A percentile compares a stretch with the other conserved stretches of the same genome.
Conservation (phyloP, 176 grass and related monocot species). For the Avena insularis region DNA sequence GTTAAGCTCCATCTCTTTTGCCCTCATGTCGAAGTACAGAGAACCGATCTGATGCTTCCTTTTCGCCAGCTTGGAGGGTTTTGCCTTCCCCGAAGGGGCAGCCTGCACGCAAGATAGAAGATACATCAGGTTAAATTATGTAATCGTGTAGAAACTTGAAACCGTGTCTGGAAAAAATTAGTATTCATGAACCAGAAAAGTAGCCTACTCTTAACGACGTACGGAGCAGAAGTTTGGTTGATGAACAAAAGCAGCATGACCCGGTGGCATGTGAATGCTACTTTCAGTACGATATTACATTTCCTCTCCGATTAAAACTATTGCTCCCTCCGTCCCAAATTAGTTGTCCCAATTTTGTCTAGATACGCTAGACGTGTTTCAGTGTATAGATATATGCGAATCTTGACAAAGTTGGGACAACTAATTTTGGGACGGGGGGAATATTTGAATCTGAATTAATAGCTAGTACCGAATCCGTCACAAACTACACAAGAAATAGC, state of each 20-base stretch:
- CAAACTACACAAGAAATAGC: neutral
- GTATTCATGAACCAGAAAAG: neutral
- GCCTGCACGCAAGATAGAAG: conserved; percentile 53
- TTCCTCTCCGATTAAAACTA: neutral
- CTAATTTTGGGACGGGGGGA: neutral
- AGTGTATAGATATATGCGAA: neutral
- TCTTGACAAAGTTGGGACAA: neutral
- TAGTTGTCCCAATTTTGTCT: no score
- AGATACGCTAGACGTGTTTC: no score
- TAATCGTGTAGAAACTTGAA: neutral
- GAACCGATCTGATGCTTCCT: conserved; percentile 97
- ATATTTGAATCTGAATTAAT: neutral
- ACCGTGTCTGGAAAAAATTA: neutral
- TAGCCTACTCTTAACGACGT: neutral
- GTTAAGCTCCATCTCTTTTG: conserved; percentile 91
- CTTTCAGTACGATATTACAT: neutral
- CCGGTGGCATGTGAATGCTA: neutral
- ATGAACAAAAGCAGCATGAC: neutral
- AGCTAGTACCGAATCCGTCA: neutral
- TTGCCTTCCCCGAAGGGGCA: conserved; percentile 73
- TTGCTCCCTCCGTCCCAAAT: no score
- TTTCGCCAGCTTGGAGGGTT: conserved; percentile 88
- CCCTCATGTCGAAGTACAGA: conserved; percentile 79
- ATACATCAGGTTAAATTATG: neutral
- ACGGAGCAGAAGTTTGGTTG: neutral